These are phyloP conservation scores for Elongisporangium prolatum DNA, from an alignment of 352 stramenopile species.

Conservation along the genomic window DNA sequence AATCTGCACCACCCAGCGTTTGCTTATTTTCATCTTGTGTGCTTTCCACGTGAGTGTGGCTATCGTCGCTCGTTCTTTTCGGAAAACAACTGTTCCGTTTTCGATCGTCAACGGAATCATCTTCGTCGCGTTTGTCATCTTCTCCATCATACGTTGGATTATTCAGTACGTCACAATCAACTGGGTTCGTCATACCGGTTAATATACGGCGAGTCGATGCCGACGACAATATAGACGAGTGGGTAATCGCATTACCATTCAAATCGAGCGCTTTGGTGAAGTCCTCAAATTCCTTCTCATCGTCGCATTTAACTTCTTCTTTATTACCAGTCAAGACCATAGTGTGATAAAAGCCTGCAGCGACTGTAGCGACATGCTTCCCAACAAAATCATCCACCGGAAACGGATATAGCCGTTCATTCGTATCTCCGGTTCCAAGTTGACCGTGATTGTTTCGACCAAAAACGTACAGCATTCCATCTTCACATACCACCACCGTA, in stretches of 20 bases:
- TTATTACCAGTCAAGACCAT: conserved; percentile 83
- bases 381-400: conserved; percentile 89
- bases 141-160: background rate
- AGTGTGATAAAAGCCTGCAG: conserved; percentile 93
- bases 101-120: background rate
- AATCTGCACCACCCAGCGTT: conserved; percentile 6
- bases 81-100: background rate
- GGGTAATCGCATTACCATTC: background rate
- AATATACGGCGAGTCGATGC: conserved; percentile 7
- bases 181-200: background rate
- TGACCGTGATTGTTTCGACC: conserved; percentile 94
- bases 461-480: conserved; percentile 91
- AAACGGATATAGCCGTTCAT: conserved; percentile 80
- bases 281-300: conserved; percentile 1
- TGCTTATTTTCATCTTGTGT: background rate
- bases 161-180: background rate
- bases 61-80: background rate
- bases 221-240: conserved; percentile 6
- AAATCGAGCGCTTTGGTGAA: background rate
- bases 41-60: background rate
- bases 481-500: conserved; percentile 82
- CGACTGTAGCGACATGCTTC: conserved; percentile 84
- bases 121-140: background rate
- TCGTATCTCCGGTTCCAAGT: conserved; percentile 88
- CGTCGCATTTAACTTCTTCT: conserved; percentile 40